Base-by-base conservation (phyloP, 106 monocot species). In the Allium cepa region DNA sequence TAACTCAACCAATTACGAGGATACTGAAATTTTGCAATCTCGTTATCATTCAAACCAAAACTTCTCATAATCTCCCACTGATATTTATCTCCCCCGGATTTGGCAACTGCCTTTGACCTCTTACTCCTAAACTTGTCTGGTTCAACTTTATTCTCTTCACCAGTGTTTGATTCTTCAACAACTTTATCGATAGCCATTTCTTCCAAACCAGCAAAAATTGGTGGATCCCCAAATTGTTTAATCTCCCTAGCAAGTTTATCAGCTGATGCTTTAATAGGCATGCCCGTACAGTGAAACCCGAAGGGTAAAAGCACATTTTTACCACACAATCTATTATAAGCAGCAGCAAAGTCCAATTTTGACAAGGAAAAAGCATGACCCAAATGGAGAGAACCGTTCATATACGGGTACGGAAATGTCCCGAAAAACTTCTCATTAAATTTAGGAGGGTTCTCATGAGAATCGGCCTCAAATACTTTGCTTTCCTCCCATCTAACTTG, bases 201-300 rank as follows among this genome's bases (percentile, higher is more conserved):
- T 28, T 93, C 83, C 50, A 36, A 17, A 3, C 61, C 69, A 36
- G 91, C 81, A 64, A 91, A 95, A 14, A 80, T 65, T 9, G 95
- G 95, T 2, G 95, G 95, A 46, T 81, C 79, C 13, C 91, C 95
- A 61, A 70, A 95, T 49, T 71, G 61, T 15, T 75, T 17, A 7
- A 79, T 77, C 75, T 95, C 95, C 50, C 91, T 71, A 17, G 74
- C 77, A 49, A 91, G 81, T 62, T 95, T 95, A 66, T 95, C 91
- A 12, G 95, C 91, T 4, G 95, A 91, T 15, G 95, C 95, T 75
- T 95, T 95, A 59, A 95, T 95, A 8, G 95, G 91, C 94, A 94
- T 94, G 8, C 94, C 90, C 0, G 94, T 94, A 85, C 94, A 94
- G 62, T 94, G 94, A 75, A 94, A 94, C 8, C 81, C 94, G 68